These are phyloP conservation scores for Alternaria gansuensis DNA, from an alignment of 2,329 filamentous ascomycete genomes.

Conservation along the genomic window DNA sequence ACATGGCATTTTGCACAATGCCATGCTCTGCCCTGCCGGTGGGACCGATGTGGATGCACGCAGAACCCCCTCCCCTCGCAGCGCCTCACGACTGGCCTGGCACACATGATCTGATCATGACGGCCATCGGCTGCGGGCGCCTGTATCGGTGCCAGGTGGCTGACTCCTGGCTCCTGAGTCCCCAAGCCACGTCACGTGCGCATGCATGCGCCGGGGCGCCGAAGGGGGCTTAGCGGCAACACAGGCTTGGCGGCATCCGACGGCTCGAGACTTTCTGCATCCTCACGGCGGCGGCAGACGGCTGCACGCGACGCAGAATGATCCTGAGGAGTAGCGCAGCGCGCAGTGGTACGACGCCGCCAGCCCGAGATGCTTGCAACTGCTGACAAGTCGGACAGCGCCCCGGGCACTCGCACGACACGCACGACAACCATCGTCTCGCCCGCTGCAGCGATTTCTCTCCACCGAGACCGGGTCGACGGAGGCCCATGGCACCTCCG, in stretches of 20 bases:
- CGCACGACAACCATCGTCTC: conserved; percentile 27
- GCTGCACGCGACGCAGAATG: conserved; percentile 43
- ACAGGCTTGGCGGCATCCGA: conserved; percentile 9
- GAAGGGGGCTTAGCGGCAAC: not conserved
- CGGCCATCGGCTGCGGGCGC: conserved; percentile 6
- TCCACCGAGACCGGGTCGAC: conserved; percentile 46
- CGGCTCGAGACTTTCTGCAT: conserved; percentile 16
- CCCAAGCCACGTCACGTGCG: not conserved
- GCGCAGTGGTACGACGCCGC: conserved; percentile 49
- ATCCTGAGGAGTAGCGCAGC: conserved; percentile 55
- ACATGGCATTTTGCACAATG: conserved; percentile 20
- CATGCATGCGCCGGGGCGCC: not conserved
- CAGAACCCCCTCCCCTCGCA: conserved; percentile 5
- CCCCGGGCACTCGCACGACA: conserved; percentile 48
- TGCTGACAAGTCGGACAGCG: conserved; percentile 39
- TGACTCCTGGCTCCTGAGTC: not conserved
- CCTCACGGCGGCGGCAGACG: not conserved
- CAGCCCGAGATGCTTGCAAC: not conserved
- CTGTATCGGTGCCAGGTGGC: not conserved
- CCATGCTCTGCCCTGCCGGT: conserved; percentile 17
- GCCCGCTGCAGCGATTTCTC: conserved; percentile 40
- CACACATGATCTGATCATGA: conserved; percentile 7
- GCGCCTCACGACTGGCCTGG: conserved; percentile 3
- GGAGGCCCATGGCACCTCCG: conserved; percentile 27
- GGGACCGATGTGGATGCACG: conserved; percentile 22